Evolutionary conservation across 495 filamentous ascomycete species (phyloP).

Genomic region (Penicillium riverlandense): DNA sequence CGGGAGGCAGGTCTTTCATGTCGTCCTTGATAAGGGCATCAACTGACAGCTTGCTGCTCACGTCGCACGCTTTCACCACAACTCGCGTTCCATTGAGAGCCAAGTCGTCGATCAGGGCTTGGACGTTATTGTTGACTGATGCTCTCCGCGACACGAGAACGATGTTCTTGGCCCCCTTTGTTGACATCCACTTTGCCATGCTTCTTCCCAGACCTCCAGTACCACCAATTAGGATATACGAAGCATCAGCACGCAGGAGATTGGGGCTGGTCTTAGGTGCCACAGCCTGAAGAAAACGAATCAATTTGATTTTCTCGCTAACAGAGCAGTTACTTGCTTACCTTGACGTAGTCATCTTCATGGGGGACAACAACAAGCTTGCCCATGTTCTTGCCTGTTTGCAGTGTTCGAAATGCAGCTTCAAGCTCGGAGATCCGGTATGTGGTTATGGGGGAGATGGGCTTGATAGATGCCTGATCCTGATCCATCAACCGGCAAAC

Average conservation of each 20-base stretch:
- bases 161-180: conserved; percentile 2
- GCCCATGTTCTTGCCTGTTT: too few species aligned
- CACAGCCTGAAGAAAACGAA: not conserved
- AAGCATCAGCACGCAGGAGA: not conserved
- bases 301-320: too few species aligned
- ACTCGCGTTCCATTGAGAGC: not conserved
- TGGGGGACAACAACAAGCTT: too few species aligned
- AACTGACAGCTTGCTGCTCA: not conserved
- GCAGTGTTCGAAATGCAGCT: too few species aligned
- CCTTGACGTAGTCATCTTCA: too few species aligned
- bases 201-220: conserved; percentile 5
- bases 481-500: too few species aligned
- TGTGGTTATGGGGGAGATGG: too few species aligned
- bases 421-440: too few species aligned
- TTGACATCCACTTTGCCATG: not conserved
- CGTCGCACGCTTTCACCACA: not conserved
- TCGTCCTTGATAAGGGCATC: not conserved
- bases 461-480: too few species aligned
- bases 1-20: conserved; percentile 20
- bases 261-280: not conserved
- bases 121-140: not conserved
- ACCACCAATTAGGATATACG: conserved; percentile 8
- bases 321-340: too few species aligned
- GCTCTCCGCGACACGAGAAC: conserved; percentile 2
- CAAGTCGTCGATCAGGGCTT: not conserved